Evolutionary conservation across 2,329 filamentous ascomycete genomes (phyloP).

Genomic region (Hypoxylon sp.): DNA sequence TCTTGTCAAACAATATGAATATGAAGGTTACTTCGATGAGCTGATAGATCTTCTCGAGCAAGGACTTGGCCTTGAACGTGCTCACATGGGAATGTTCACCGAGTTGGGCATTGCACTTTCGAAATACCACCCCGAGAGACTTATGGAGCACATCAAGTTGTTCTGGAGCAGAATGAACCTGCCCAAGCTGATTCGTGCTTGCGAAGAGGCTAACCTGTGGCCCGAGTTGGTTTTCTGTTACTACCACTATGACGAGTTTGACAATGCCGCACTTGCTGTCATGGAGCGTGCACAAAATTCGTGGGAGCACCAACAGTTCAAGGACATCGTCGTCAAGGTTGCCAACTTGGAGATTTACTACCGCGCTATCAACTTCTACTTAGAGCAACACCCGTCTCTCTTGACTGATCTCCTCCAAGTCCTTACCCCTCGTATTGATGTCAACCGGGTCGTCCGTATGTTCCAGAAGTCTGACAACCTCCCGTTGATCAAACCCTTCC

Average conservation of each 20-base stretch:
- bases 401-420: conserved; percentile 95
- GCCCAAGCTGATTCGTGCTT: conserved; percentile 94
- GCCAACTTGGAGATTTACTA: conserved; percentile 99
- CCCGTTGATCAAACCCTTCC: conserved; percentile 97
- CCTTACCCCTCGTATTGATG: conserved; percentile 93
- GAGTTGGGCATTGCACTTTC: conserved; percentile 91
- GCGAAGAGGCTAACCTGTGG: conserved; percentile 96
- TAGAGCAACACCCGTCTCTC: conserved; percentile 95
- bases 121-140: conserved; percentile 93
- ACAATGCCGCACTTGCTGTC: conserved; percentile 96
- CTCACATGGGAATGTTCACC: conserved; percentile 98
- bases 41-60: conserved; percentile 95
- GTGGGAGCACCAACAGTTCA: conserved; percentile 99
- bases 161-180: conserved; percentile 99
- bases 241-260: conserved; percentile 98
- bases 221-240: conserved; percentile 98
- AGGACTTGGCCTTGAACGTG: conserved; percentile 90
- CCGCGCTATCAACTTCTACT: conserved; percentile 94
- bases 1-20: conserved; percentile 96
- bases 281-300: conserved; percentile 98
- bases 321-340: conserved; percentile 98
- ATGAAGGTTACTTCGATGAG: conserved; percentile 98
- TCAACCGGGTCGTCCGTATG: conserved; percentile 99
- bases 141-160: conserved; percentile 98
- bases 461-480: conserved; percentile 99